Conservation (phyloP, 2,329 filamentous ascomycete species). For the Lasiodiplodia sp. region DNA sequence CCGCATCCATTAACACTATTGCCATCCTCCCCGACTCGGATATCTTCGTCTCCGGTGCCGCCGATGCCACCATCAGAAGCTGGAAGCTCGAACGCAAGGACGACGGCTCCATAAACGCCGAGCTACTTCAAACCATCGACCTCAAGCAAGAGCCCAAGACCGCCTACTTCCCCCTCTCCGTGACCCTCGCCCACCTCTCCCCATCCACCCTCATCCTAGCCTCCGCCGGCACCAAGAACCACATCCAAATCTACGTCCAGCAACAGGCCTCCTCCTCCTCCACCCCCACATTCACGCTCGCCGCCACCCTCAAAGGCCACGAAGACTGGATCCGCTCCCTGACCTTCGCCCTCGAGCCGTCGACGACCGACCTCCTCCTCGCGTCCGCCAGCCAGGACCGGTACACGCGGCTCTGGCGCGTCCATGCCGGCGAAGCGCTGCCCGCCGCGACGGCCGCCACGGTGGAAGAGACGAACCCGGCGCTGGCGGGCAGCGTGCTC, state of each 20-base stretch:
- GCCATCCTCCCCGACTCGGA: constrained; percentile 53
- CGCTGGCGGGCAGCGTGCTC: constrained; percentile 56
- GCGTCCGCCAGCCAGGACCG: constrained; percentile 97
- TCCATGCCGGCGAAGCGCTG: constrained; percentile 74
- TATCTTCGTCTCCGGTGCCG: constrained; percentile 66
- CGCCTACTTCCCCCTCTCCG: constrained; percentile 80
- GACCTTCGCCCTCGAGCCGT: constrained; percentile 67
- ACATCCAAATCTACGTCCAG: constrained; percentile 80
- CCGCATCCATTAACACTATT: constrained; percentile 75
- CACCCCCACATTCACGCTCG: constrained; percentile 69
- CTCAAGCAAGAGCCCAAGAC: constrained; percentile 66
- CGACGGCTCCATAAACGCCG: constrained; percentile 37
- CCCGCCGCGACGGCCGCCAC: constrained; percentile 61
- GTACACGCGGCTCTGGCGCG: constrained; percentile 91
- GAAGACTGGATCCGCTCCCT: constrained; percentile 94
- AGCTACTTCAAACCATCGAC: constrained; percentile 38
- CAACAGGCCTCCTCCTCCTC: constrained; percentile 50
- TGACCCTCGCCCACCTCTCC: constrained; percentile 72
- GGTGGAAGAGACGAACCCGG: constrained; percentile 61
- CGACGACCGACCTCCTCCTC: constrained; percentile 74
- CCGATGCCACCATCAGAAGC: constrained; percentile 67
- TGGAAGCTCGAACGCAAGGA: constrained; percentile 67
- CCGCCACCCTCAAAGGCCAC: constrained; percentile 83
- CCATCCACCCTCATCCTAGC: constrained; percentile 72
- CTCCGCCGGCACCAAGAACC: constrained; percentile 81